phyloP scores from a whole-genome alignment of 1,284 basidiomycete genomes.

The Malassezia sympodialis region DNA sequence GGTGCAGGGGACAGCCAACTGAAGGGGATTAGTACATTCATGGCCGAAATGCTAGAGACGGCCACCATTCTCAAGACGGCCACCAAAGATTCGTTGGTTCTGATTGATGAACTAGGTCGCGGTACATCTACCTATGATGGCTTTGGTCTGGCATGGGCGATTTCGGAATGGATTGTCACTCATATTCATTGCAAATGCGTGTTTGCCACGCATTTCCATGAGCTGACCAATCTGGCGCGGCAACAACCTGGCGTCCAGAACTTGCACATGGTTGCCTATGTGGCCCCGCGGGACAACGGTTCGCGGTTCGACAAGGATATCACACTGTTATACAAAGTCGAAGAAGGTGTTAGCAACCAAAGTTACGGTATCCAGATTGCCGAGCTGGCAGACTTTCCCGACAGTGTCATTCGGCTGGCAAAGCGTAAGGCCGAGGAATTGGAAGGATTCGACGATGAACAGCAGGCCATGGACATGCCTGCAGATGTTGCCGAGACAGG shows the following conservation, averaged over 20 bases:
- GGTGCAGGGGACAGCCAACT: constrained; percentile 95
- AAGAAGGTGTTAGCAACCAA: constrained; percentile 63
- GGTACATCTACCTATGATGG: constrained; percentile 99
- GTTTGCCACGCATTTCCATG: constrained; percentile 97
- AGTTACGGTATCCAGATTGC: constrained; percentile 98
- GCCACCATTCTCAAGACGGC: constrained; percentile 85
- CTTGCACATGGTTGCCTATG: constrained; percentile 88
- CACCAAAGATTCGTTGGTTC: constrained; percentile 82
- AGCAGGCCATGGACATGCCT: neutral
- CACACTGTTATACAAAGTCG: constrained; percentile 86
- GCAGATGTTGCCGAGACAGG: constrained; percentile 3
- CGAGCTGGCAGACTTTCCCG: constrained; percentile 87
- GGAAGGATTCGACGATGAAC: constrained; percentile 66
- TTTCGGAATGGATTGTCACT: constrained; percentile 88
- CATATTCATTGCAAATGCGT: constrained; percentile 66
- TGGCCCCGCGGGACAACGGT: constrained; percentile 53
- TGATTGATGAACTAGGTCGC: constrained; percentile 94
- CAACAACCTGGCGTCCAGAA: constrained; percentile 82
- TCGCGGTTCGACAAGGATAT: constrained; percentile 55
- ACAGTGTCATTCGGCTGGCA: constrained; percentile 83
- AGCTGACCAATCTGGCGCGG: constrained; percentile 81
- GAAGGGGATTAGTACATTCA: constrained; percentile 96
- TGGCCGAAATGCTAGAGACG: constrained; percentile 98
- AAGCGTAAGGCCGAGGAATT: constrained; percentile 90
- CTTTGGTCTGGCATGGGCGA: constrained; percentile 96